A percentile compares a stretch with the other conserved stretches of the same genome.
Conservation (phyloP, 345 rosid genomes). For the Populus euphratica region DNA sequence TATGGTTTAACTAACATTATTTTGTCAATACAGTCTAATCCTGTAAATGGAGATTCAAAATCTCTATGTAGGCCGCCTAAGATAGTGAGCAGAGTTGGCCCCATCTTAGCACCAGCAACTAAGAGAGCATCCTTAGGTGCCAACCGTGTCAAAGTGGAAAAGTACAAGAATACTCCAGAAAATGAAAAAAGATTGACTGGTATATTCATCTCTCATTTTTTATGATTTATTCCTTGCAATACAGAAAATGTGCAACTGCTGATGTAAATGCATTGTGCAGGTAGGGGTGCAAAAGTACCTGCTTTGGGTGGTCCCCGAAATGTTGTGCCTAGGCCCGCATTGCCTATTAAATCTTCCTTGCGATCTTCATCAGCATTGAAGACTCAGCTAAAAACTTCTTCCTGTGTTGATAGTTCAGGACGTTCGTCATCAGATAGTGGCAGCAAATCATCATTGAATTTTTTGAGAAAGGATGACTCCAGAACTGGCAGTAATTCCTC, state of each 20-base stretch:
- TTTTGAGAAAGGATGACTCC: constrained; percentile 33
- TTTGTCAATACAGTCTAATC: constrained; percentile 30
- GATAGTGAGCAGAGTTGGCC: constrained; percentile 31
- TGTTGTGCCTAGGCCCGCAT: constrained; percentile 42
- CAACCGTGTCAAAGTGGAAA: constrained; percentile 51
- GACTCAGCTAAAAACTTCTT: constrained; percentile 53
- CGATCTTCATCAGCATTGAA: constrained; percentile 45
- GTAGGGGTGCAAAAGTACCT: constrained; percentile 46
- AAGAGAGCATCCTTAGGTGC: constrained; percentile 53
- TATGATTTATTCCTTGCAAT: not conserved
- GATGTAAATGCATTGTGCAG: constrained; percentile 32
- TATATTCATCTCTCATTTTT: constrained; percentile 2
- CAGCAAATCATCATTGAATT: constrained; percentile 35
- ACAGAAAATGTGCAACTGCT: not conserved
- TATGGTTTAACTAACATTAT: constrained; percentile 10
- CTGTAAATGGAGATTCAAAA: constrained; percentile 32
- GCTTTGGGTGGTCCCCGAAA: constrained; percentile 32
- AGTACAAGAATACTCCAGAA: constrained; percentile 35
- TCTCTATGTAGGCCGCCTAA: constrained; percentile 50
- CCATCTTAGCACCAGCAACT: constrained; percentile 38
- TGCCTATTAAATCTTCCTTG: constrained; percentile 38
- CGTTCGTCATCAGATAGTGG: constrained; percentile 49
- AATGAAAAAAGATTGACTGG: constrained; percentile 1
- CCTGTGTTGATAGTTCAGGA: constrained; percentile 60
- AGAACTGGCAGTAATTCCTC: constrained; percentile 33